Base-by-base conservation (phyloP, 768 basidiomycete species). In the Rhodocollybia butyracea region DNA sequence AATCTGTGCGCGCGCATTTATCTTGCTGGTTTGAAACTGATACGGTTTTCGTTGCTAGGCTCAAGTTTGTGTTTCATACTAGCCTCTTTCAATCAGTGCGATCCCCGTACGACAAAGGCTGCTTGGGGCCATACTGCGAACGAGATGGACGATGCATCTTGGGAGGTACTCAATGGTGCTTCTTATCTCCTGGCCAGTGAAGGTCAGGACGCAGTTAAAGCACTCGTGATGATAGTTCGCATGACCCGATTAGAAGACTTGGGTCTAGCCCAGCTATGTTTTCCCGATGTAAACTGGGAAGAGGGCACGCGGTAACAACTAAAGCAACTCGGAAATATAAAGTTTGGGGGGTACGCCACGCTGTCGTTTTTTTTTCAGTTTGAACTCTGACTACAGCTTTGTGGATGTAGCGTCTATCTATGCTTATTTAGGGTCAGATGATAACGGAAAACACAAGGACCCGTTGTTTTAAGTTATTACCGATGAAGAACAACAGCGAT, bases 171-270 rank as follows among this genome's bases (percentile, higher is more conserved):
- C 10, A 85, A 87, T 57, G 67, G 68, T 3, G 66, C 71, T 3
- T 46, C 53, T 17, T 22, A 19, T 22, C 15, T 43, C 26, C 12
- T 11, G n/a, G 38, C 26, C 3, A 24, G 29, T 27, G 10, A 38
- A 29, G 70, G 70, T 0, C 70, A 70, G 24, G 69, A 63, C 8
- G 73, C 76, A 46, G 64, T 70, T 5, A 73, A 73, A 13, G 69
- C 70, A 2, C 71, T 91, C 27, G 75, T 84, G 21, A 77, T 89
- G 79, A 68, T 91, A 8, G 77, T 91, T 42, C 83, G 81, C 64
- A 90, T 91, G 89, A 86, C 88, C 21, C 76, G 89, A 43, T 70
- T 90, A 36, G 76, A 83, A 56, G 89, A 91, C 68, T 70, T 91
- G 56, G 89, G 88, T 0, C 74, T 91, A 12, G 85, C 76, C 21